A percentile compares a stretch with the other conserved stretches of the same genome.
These are phyloP conservation scores for Melaleuca quinquenervia DNA, from an alignment of 345 rosid species.

Conservation along the genomic window DNA sequence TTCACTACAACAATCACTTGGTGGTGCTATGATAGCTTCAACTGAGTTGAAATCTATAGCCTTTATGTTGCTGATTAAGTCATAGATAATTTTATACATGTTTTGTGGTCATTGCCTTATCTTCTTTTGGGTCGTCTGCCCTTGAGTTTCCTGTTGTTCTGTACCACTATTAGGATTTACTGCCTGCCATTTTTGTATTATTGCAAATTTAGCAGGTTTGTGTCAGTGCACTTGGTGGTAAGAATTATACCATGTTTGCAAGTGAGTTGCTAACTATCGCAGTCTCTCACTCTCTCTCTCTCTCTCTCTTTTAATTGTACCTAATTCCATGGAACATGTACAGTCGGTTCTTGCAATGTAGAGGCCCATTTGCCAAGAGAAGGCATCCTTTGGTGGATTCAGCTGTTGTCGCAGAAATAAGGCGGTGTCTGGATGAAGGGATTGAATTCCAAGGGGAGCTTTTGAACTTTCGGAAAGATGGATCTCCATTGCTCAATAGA, in stretches of 20 bases:
- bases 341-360: constrained; percentile 88
- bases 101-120: neutral
- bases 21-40: neutral
- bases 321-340: constrained; percentile 1
- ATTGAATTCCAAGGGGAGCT: constrained; percentile 80
- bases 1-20: neutral
- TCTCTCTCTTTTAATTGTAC: constrained; percentile 4
- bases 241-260: neutral
- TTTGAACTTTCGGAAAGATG: constrained; percentile 82
- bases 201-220: neutral
- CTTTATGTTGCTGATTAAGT: neutral
- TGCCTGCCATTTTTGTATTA: neutral
- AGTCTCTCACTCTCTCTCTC: neutral
- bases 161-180: neutral
- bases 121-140: neutral
- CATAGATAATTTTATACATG: neutral
- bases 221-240: neutral
- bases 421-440: constrained; percentile 74
- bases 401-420: constrained; percentile 57
- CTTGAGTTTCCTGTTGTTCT: neutral
- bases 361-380: constrained; percentile 92
- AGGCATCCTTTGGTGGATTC: constrained; percentile 85
- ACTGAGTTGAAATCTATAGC: neutral
- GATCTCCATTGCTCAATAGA: constrained; percentile 69
- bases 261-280: neutral